Conservation (phyloP, 23 red algal species). For the Gracilariopsis chorda region DNA sequence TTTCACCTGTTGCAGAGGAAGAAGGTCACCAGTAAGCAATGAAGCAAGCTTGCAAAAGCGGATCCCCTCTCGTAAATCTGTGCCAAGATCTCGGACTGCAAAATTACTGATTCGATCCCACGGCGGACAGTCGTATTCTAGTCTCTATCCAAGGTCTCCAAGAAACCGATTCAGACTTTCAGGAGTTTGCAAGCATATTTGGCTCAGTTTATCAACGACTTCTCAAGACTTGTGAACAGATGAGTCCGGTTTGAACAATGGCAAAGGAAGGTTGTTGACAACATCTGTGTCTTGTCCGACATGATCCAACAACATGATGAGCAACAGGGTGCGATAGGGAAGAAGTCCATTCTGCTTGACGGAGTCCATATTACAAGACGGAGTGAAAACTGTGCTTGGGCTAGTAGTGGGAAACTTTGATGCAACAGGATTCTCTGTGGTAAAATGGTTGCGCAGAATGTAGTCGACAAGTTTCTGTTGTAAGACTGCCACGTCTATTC, state of each 20-base stretch:
- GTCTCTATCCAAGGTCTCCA: background rate
- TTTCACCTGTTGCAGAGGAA: background rate
- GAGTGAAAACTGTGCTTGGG: background rate
- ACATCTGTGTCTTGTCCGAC: background rate
- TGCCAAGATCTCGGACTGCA: background rate
- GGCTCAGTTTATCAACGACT: background rate
- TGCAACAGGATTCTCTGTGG: background rate
- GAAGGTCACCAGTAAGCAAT: background rate
- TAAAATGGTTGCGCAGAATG: background rate
- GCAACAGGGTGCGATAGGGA: background rate
- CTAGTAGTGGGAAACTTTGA: background rate
- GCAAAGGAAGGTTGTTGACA: background rate
- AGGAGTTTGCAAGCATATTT: background rate
- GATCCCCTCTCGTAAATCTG: conserved; percentile 36
- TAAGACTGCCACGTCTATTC: background rate
- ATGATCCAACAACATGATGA: conserved; percentile 27
- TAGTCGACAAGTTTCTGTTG: conserved; percentile 3
- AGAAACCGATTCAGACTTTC: background rate
- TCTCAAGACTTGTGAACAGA: conserved; percentile 7
- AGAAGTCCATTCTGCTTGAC: conserved; percentile 4
- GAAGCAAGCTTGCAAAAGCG: conserved; percentile 37
- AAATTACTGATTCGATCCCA: background rate
- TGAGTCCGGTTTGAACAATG: conserved; percentile 19
- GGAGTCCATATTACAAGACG: background rate
- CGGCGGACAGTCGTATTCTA: conserved; percentile 6